Base-by-base conservation (phyloP, 2,329 filamentous ascomycete species). In the Escovopsis sp. region DNA sequence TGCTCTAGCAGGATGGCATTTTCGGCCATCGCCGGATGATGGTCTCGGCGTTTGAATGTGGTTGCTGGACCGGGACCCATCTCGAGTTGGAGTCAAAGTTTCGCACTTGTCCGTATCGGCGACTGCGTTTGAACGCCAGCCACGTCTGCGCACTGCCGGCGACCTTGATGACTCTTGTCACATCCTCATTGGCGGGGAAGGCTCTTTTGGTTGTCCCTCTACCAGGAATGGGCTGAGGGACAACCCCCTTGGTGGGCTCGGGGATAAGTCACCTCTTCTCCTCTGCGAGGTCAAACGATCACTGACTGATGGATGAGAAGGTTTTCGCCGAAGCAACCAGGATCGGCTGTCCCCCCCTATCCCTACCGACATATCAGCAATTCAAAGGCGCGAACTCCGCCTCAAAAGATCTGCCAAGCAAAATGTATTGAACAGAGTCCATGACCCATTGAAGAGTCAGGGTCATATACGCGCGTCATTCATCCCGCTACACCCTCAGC, bases 11-110 rank as follows among this genome's bases (percentile, higher is more conserved):
- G 28, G 7, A 32, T 34, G 47, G 41, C 45, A 37, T 36, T 34
- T 15, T 26, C n/a, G 36, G 39, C 40, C 38, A 40, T 30, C 40
- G 18, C 37, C 12, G 12, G 36, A 38, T 32, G 10, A 18, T 26
- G 33, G 34, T 43, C 32, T 38, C 15, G 30, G 11, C 8, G 11
- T 12, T 41, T 36, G 30, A 38, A 15, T 43, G 8, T 38, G 38
- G 50, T 52, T 55, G 58, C 59, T 54, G 58, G 54, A 53, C 63
- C 64, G 72, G 85, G 85, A 86, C 84, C 83, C 86, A 85, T 86
- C 83, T 77, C 60, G 80, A 75, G 83, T 87, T 86, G 83, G 83
- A 69, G 80, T 93, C 85, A 93, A 86, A 87, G 85, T 70, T 79
- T 86, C 69, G 85, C 72, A 74, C 85, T 89, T 88, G 84, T 89